Conservation (phyloP, 805 yeast genomes). For the Lipomyces sp. region DNA sequence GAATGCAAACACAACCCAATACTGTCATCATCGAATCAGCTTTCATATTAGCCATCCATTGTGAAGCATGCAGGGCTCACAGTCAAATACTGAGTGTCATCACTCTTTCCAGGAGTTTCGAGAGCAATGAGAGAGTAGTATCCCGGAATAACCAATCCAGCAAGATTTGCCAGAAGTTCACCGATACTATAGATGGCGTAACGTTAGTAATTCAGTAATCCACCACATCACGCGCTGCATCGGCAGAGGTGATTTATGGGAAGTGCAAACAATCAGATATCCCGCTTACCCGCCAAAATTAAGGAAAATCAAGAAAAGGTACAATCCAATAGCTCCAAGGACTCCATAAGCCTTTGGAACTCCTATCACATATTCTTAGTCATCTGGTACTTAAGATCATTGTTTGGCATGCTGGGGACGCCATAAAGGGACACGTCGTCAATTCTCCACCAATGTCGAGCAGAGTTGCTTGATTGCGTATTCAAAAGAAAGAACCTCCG, state of each 20-base stretch:
- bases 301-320: slow-evolving; percentile 78
- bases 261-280: background rate
- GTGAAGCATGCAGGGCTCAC: slow-evolving; percentile 10
- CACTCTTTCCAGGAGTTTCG: slow-evolving; percentile 66
- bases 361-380: slow-evolving; percentile 30
- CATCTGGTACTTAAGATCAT: background rate
- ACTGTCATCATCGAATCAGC: slow-evolving; percentile 42
- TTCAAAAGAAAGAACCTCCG: background rate
- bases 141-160: slow-evolving; percentile 89
- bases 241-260: background rate
- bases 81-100: slow-evolving; percentile 78
- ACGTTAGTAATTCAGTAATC: background rate
- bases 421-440: background rate
- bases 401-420: background rate
- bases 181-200: slow-evolving; percentile 59
- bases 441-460: background rate
- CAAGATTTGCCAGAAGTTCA: slow-evolving; percentile 87
- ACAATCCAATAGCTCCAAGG: slow-evolving; percentile 64
- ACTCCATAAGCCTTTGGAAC: slow-evolving; percentile 86
- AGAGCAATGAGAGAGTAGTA: slow-evolving; percentile 85
- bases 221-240: background rate
- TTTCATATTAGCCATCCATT: background rate
- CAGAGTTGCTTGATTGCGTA: background rate
- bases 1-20: slow-evolving; percentile 98
- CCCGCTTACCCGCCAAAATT: slow-evolving; percentile 75